Evolutionary conservation across 805 yeast genomes (phyloP), one percentile per base, ranked within the genome.

Genomic region (Kodamaea leandrae): DNA sequence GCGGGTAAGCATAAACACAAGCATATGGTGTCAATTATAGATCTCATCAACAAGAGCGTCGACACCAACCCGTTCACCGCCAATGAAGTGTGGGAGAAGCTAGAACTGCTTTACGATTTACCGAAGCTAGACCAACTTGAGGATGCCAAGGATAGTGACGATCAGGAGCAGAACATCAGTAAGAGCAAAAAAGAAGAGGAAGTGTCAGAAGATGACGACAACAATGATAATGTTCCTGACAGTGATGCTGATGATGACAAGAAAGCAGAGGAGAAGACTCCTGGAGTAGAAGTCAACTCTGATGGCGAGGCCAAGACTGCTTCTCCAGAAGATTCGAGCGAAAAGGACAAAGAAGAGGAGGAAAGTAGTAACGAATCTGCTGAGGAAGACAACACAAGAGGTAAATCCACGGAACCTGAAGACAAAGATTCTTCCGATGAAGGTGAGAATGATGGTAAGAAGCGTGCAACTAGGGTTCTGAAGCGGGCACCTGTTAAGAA

Each of bases 41-140:
- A 66, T 47, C 50, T 62, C 37, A 55, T 76, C 51, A 51, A 66
- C 58, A 47, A 64, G 50, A 44, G 60, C 29, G 37, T 47, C 53
- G 32, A 47, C 32, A 39, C 47, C 16, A 45, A 48, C 10, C 52
- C 50, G 24, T 62, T 77, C 41, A 66, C 78, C 2, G 70, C 75
- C 0, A 53, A 54, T 2, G 83, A 82, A 32, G 66, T 84, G 3
- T 78, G 84, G 83, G 70, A 63, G 18, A 80, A 78, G 52, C 66
- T 86, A 19, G 61, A 52, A 1, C 61, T 61, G 24, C 60, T 76
- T 26, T 86, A 83, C 54, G 72, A 85, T 50, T 60, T 85, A 37
- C 66, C 71, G 5, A 77, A 75, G 17, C 63, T 83, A 7, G 88
- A 83, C 45, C 73, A 68, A 19, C 47, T 81, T 16, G 88, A 77